These are phyloP conservation scores for Babesia divergens DNA, from an alignment of 169 alveolate genomes.

Conservation along the genomic window DNA sequence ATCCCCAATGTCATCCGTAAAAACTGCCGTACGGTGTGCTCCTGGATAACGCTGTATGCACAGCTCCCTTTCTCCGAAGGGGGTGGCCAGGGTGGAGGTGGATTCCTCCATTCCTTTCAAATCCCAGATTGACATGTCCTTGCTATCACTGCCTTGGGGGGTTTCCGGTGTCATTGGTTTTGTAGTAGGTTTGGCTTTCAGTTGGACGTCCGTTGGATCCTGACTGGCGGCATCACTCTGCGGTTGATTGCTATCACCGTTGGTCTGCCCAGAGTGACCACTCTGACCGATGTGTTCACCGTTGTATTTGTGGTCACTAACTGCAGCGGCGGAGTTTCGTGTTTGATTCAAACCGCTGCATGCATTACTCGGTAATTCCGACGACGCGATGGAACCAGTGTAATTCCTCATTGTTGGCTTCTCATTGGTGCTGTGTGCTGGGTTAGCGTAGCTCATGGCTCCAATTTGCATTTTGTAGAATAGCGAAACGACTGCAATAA, in stretches of 20 bases:
- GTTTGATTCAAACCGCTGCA: too few relatives aligned
- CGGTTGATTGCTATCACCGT: too few relatives aligned
- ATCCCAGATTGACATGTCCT: not conserved
- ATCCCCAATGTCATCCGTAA: slow-evolving; percentile 48
- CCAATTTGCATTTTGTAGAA: slow-evolving; percentile 20
- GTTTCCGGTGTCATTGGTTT: not conserved
- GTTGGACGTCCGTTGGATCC: not conserved
- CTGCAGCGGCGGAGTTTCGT: too few relatives aligned
- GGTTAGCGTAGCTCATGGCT: slow-evolving; percentile 7
- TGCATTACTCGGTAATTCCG: too few relatives aligned
- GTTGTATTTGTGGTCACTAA: too few relatives aligned
- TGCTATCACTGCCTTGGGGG: too few relatives aligned
- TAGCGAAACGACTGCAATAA: slow-evolving; percentile 7
- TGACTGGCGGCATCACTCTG: not conserved
- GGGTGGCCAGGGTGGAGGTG: slow-evolving; percentile 9
- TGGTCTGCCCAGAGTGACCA: too few relatives aligned
- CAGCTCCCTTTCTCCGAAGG: slow-evolving; percentile 36
- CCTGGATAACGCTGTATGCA: slow-evolving; percentile 28
- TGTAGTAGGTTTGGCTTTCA: not conserved
- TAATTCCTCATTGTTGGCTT: too few relatives aligned
- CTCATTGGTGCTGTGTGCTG: not conserved
- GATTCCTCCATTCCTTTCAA: not conserved
- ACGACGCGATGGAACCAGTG: too few relatives aligned
- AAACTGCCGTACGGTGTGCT: slow-evolving; percentile 15
- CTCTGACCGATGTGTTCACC: too few relatives aligned